A percentile compares a stretch with the other conserved stretches of the same genome.
These are phyloP conservation scores for Cyberlindnera petersonii DNA, from an alignment of 805 yeast species.

Conservation along the genomic window DNA sequence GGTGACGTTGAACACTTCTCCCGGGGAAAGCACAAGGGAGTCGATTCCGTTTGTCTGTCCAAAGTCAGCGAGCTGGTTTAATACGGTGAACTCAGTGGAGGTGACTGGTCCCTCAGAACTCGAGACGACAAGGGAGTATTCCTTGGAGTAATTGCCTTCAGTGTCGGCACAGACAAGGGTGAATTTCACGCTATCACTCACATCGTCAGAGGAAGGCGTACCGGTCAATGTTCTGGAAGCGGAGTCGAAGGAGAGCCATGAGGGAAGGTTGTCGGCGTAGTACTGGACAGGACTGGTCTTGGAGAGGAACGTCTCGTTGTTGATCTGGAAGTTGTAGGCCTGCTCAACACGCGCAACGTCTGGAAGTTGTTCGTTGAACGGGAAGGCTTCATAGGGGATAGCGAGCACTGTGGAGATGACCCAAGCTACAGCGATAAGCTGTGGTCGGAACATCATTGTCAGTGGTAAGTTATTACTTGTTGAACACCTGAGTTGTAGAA, in stretches of 20 bases:
- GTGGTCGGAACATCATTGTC: constrained; percentile 1
- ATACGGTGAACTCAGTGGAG: constrained; percentile 39
- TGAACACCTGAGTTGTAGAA: too few species aligned
- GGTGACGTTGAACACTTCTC: constrained; percentile 57
- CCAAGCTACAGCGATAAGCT: constrained; percentile 4
- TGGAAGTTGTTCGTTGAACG: constrained; percentile 81
- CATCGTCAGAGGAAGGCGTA: constrained; percentile 48
- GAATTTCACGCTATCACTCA: constrained; percentile 45
- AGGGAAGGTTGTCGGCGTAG: constrained; percentile 56
- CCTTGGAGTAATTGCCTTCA: constrained; percentile 36
- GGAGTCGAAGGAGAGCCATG: constrained; percentile 75
- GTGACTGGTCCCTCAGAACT: constrained; percentile 50
- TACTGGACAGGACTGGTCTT: constrained; percentile 46
- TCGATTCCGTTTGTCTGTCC: constrained; percentile 76
- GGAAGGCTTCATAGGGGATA: constrained; percentile 61
- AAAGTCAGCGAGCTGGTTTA: constrained; percentile 51
- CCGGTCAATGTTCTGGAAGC: constrained; percentile 62
- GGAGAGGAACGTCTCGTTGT: constrained; percentile 63
- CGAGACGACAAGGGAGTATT: constrained; percentile 61
- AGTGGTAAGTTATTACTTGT: not conserved
- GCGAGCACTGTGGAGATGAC: constrained; percentile 27
- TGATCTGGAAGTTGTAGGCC: constrained; percentile 59
- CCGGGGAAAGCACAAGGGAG: constrained; percentile 72
- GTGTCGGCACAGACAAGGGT: constrained; percentile 75
- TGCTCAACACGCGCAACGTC: constrained; percentile 75